Base-by-base conservation (phyloP, 805 yeast species). In the Candida berthetii region DNA sequence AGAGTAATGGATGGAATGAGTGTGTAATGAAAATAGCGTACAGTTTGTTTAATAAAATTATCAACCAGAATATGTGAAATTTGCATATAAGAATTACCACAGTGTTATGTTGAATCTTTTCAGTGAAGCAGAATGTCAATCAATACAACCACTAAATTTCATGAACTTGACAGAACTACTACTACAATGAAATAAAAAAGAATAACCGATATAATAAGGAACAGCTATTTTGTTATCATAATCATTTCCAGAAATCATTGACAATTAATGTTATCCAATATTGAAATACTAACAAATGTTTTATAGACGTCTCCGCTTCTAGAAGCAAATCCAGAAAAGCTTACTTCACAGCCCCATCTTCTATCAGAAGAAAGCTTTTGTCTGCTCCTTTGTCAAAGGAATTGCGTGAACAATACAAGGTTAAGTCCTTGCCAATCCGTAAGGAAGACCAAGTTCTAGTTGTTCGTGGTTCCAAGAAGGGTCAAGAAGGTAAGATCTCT, bases 251-350 rank as follows among this genome's bases (percentile, higher is more conserved):
- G n/a, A n/a, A n/a, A n/a, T n/a, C n/a, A n/a, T n/a, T n/a, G n/a
- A n/a, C n/a, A n/a, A n/a, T n/a, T n/a, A n/a, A n/a, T n/a, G n/a
- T n/a, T n/a, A n/a, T n/a, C n/a, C n/a, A n/a, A n/a, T n/a, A n/a
- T n/a, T 22, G 24, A 22, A 22, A 27, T 59, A 58, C 67, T 63
- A 64, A 66, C 34, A 31, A 31, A 29, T 29, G 14, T 15, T 31
- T 31, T 31, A 16, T 52, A 85, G 96, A 93, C 96, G 98, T 93
- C 74, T 89, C 99, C 66, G 83, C 95, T 72, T 90, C 96, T 70
- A 93, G 99, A 82, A 85, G 95, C 74, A 93, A 93, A 85, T 80
- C 97, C 73, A 90, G 99, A 86, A 93, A 93, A 87, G 98, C 98
- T 74, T 86, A 93, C 85, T 93, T 93, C 91, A 78, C 78, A 65